Base-by-base conservation (phyloP, 139 green algal species). In the Picochlorum sp. region DNA sequence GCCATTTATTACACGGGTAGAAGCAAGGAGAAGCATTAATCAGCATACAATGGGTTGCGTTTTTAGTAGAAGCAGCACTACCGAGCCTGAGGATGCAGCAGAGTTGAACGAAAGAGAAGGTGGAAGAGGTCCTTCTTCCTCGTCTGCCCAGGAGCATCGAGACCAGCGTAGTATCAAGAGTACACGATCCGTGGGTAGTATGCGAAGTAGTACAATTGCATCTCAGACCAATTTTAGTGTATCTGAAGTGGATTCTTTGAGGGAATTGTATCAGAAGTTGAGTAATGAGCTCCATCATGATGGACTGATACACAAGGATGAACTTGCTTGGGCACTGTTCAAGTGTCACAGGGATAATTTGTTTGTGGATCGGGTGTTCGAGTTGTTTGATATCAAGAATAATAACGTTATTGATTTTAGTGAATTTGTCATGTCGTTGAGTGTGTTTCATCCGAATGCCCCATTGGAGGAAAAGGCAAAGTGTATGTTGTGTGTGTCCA, bases 361-460 rank as follows among this genome's bases (percentile, higher is more conserved):
- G 9, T 89, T 90, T 63, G 72, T 66, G 0, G 73, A 90, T n/a
- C 61, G 75, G 58, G 80, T 87, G 4, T 89, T 89, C 64, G 61
- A 84, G 13, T 28, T 84, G 2, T 89, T 89, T 73, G 83, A 89
- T 65, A 76, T 67, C 21, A 87, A 90, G 59, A 49, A 73, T 20
- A 89, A 89, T 46, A 68, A 78, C 13, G 83, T 89, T 30, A 83
- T 89, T 20, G 83, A 89, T 38, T 90, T 89, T 82, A 76, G 74
- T 2, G 83, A 89, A 64, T 89, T 89, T 74, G 71, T 84, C 26
- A 63, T 68, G 5, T 69, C 73, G 14, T 58, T 89, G 20, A 75
- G 49, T 24, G 80, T 90, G 7, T 89, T 89, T 69, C 83, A 89
- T 59, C 82, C 83, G 3, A 64, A 73, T 23, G 79, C 82, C 10